phyloP scores from a whole-genome alignment of 371 early-diverging fungal genomes.

The Mucor velutinosus region DNA sequence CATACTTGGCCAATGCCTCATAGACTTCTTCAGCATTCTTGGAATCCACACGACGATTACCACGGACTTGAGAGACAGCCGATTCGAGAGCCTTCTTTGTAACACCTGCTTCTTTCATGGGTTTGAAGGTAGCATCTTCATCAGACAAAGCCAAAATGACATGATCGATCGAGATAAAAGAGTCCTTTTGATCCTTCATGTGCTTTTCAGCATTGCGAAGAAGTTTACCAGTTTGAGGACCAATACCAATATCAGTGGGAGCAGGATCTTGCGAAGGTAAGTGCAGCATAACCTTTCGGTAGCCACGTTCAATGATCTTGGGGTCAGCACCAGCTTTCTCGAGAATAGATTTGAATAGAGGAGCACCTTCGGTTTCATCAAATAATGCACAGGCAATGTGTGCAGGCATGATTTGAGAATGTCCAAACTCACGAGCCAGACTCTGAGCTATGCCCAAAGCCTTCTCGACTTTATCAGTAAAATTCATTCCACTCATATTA shows the following conservation, averaged over 20 bases:
- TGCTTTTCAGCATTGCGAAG: conserved; percentile 74
- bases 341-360: conserved; percentile 71
- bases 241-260: conserved; percentile 71
- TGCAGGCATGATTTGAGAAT: conserved; percentile 77
- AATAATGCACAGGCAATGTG: conserved; percentile 84
- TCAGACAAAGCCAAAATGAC: conserved; percentile 82
- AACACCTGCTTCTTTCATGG: conserved; percentile 72
- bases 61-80: conserved; percentile 83
- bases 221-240: conserved; percentile 63
- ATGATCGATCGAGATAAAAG: conserved; percentile 88
- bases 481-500: conserved; percentile 65
- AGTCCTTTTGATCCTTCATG: conserved; percentile 83
- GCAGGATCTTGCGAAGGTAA: conserved; percentile 88
- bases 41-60: conserved; percentile 82
- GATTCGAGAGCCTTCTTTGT: conserved; percentile 73
- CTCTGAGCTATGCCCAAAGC: conserved; percentile 65
- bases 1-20: conserved; percentile 91
- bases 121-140: conserved; percentile 58
- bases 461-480: conserved; percentile 90
- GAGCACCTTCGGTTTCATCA: conserved; percentile 68
- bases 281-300: conserved; percentile 77
- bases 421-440: conserved; percentile 77
- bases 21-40: conserved; percentile 86
- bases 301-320: conserved; percentile 69
- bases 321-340: conserved; percentile 87